Percentiles rank a stretch among this genome's conserved stretches.
These are phyloP conservation scores for Ophiostoma piceae DNA, from an alignment of 2,329 filamentous ascomycete genomes.

Conservation along the genomic window DNA sequence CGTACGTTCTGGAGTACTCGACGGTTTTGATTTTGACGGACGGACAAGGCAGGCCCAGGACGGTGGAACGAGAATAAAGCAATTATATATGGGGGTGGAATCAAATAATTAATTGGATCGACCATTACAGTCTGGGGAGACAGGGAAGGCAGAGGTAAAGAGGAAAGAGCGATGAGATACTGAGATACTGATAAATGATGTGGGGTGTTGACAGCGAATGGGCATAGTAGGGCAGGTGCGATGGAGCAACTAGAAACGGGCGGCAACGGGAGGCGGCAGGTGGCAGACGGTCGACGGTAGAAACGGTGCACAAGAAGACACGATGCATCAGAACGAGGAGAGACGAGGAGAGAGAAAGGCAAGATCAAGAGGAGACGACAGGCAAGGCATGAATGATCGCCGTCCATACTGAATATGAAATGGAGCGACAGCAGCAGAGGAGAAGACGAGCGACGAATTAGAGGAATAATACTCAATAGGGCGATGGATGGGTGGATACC, in stretches of 20 bases:
- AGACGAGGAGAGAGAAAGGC: background rate
- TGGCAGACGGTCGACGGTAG: background rate
- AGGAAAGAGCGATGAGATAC: background rate
- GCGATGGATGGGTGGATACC: background rate
- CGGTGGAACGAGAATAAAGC: background rate
- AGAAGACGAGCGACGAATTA: background rate
- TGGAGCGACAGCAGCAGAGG: background rate
- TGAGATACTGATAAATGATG: background rate
- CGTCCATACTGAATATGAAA: background rate
- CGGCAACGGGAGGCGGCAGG: background rate
- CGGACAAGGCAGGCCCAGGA: slow-evolving; percentile 1
- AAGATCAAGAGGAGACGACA: background rate
- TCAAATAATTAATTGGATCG: background rate
- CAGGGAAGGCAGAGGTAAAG: background rate
- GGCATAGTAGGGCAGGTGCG: slow-evolving; percentile 9
- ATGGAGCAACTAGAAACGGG: background rate
- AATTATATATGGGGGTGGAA: background rate
- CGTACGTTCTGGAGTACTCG: background rate
- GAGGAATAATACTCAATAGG: background rate
- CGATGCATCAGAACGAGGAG: background rate
- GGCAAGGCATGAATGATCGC: slow-evolving; percentile 7
- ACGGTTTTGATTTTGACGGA: slow-evolving; percentile 2
- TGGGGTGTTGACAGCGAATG: slow-evolving; percentile 2
- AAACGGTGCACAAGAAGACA: slow-evolving; percentile 1
- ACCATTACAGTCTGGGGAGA: background rate